Percentiles rank a stretch among this genome's conserved stretches.
Conservation (phyloP, 2,329 filamentous ascomycete genomes). For the Aureobasidium sp. region DNA sequence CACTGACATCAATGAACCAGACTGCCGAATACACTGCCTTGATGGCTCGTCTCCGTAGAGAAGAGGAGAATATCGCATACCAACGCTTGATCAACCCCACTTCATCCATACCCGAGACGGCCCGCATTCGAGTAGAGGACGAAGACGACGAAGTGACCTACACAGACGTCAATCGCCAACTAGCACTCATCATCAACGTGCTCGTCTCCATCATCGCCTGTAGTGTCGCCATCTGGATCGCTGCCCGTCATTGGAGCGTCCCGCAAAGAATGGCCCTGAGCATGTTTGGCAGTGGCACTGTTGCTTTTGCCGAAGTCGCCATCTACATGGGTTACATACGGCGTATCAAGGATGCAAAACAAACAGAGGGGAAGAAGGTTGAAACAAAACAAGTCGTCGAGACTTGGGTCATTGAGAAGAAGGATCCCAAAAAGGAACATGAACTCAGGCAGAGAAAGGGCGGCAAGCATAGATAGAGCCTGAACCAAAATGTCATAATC, state of each 20-base stretch:
- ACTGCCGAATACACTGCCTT: conserved; percentile 75
- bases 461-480: conserved; percentile 9
- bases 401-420: conserved; percentile 54
- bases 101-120: conserved; percentile 43
- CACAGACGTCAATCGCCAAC: conserved; percentile 68
- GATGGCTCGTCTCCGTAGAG: conserved; percentile 74
- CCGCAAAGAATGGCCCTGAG: conserved; percentile 62
- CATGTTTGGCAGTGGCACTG: conserved; percentile 59
- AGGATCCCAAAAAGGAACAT: conserved; percentile 2
- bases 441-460: conserved; percentile 6
- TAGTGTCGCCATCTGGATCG: conserved; percentile 69
- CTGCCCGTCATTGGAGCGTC: conserved; percentile 65
- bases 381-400: conserved; percentile 63
- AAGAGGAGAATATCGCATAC: conserved; percentile 77
- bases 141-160: conserved; percentile 57
- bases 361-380: conserved; percentile 49
- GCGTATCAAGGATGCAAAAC: conserved; percentile 60
- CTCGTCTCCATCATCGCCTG: conserved; percentile 77
- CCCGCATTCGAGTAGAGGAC: conserved; percentile 33
- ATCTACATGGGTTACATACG: conserved; percentile 70
- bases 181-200: conserved; percentile 83
- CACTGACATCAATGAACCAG: conserved; percentile 35
- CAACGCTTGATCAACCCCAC: conserved; percentile 67
- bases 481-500: background rate
- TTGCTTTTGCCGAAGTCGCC: conserved; percentile 67